Percentiles rank a stretch among this genome's conserved stretches.
phyloP scores from a whole-genome alignment of 306 rosid species.

The Dalbergia cochinchinensis region DNA sequence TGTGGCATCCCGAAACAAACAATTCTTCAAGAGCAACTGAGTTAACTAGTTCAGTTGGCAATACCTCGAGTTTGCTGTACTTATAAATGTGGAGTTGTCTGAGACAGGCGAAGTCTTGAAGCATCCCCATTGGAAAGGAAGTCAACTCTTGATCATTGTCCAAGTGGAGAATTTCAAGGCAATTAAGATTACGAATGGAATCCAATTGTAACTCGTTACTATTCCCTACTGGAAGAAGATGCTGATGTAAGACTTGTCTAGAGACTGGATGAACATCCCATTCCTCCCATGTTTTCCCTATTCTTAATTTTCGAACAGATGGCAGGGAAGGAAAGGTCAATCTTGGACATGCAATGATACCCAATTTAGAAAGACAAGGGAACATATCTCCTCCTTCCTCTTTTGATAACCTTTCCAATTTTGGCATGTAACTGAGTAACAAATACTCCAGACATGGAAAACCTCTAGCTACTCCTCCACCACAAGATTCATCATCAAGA shows the following conservation, averaged over 20 bases:
- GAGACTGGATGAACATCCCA: too few relatives aligned
- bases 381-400: neutral
- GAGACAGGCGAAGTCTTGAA: neutral
- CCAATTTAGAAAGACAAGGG: neutral
- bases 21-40: neutral
- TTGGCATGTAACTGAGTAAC: neutral
- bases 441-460: constrained; percentile 8
- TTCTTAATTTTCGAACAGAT: neutral
- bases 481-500: constrained; percentile 2
- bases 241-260: too few relatives aligned
- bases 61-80: neutral
- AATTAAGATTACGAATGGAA: neutral
- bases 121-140: neutral
- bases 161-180: neutral
- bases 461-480: neutral
- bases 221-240: too few relatives aligned
- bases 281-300: neutral
- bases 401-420: constrained; percentile 23
- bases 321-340: constrained; percentile 26
- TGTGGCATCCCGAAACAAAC: neutral
- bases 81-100: neutral
- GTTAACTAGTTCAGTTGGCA: neutral
- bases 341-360: neutral
- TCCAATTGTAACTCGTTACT: neutral
- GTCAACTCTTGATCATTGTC: neutral